Percentiles rank a stretch among this genome's conserved stretches.
phyloP scores from a whole-genome alignment of 805 yeast genomes.

The Diddensiella transvaalensis region DNA sequence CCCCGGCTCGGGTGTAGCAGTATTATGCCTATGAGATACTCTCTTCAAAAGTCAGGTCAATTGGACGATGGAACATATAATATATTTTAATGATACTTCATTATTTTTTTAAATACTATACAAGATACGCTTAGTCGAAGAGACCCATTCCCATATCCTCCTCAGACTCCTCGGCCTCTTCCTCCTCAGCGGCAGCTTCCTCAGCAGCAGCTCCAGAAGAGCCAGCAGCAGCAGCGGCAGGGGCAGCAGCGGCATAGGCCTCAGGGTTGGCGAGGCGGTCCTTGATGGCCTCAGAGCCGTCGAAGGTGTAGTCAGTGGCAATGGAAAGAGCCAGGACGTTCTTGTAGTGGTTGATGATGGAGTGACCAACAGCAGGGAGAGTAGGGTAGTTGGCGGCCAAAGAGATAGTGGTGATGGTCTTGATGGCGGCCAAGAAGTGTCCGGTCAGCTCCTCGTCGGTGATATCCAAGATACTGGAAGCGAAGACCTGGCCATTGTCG shows the following conservation, averaged over 20 bases:
- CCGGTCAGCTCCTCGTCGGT: slow-evolving; percentile 93
- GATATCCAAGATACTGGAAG: slow-evolving; percentile 94
- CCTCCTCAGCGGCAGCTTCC: slow-evolving; percentile 71
- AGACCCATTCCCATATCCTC: slow-evolving; percentile 95
- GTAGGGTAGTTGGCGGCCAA: slow-evolving; percentile 99
- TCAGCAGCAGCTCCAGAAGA: slow-evolving; percentile 58
- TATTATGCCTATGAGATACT: too few species aligned
- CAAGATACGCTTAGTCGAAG: slow-evolving; percentile 68
- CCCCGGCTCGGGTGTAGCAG: too few species aligned
- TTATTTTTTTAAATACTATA: neutral
- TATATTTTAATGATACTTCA: too few species aligned
- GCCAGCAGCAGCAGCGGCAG: slow-evolving; percentile 84
- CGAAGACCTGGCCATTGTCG: slow-evolving; percentile 98
- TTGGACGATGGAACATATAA: too few species aligned
- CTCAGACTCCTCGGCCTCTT: slow-evolving; percentile 63
- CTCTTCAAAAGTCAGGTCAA: too few species aligned
- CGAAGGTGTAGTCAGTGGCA: slow-evolving; percentile 98
- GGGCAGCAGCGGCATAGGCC: slow-evolving; percentile 99
- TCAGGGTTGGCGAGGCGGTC: slow-evolving; percentile 99
- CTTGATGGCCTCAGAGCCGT: slow-evolving; percentile 98
- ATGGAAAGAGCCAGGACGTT: slow-evolving; percentile 94
- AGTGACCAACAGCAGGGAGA: slow-evolving; percentile 98
- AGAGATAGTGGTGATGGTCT: slow-evolving; percentile 92
- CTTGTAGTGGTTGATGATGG: slow-evolving; percentile 98
- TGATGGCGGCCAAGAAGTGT: slow-evolving; percentile 90